phyloP scores from a whole-genome alignment of 2,329 filamentous ascomycete genomes.

The Ustilaginoidea virens region DNA sequence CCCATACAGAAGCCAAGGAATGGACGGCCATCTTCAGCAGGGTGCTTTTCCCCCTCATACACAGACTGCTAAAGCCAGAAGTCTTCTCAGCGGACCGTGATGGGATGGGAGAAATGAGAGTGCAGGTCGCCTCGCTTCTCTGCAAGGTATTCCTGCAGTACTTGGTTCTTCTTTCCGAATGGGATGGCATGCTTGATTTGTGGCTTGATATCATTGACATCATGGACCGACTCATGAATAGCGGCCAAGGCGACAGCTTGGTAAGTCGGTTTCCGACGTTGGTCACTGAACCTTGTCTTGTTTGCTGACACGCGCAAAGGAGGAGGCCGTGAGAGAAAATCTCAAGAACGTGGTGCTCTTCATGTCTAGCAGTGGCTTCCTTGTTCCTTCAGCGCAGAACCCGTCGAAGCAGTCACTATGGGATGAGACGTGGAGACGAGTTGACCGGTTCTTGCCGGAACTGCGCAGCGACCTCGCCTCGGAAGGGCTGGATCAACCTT shows the following conservation, averaged over 20 bases:
- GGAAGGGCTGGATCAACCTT: slow-evolving; percentile 28
- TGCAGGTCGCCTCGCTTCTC: slow-evolving; percentile 78
- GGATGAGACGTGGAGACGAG: slow-evolving; percentile 49
- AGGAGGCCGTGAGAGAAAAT: slow-evolving; percentile 89
- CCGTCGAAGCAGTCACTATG: slow-evolving; percentile 39
- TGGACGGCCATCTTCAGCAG: slow-evolving; percentile 94
- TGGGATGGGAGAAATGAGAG: slow-evolving; percentile 90
- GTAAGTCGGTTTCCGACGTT: no score
- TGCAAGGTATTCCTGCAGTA: slow-evolving; percentile 96
- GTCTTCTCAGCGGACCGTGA: slow-evolving; percentile 80
- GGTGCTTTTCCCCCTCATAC: slow-evolving; percentile 83
- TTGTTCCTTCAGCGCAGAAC: slow-evolving; percentile 53
- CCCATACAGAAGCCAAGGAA: slow-evolving; percentile 69
- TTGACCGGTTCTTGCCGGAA: slow-evolving; percentile 49
- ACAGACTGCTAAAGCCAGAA: slow-evolving; percentile 79
- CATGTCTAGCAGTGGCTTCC: slow-evolving; percentile 78
- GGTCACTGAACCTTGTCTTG: no score
- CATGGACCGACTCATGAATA: slow-evolving; percentile 93
- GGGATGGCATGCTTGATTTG: slow-evolving; percentile 78
- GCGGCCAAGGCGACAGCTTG: slow-evolving; percentile 77
- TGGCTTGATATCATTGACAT: slow-evolving; percentile 89
- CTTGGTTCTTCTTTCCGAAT: slow-evolving; percentile 66
- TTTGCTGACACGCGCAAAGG: slow-evolving; percentile 30
- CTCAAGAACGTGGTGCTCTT: slow-evolving; percentile 93
- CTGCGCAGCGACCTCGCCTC: slow-evolving; percentile 39